These are phyloP conservation scores for Epichloe festucae DNA, from an alignment of 2,329 filamentous ascomycete species.

Conservation along the genomic window DNA sequence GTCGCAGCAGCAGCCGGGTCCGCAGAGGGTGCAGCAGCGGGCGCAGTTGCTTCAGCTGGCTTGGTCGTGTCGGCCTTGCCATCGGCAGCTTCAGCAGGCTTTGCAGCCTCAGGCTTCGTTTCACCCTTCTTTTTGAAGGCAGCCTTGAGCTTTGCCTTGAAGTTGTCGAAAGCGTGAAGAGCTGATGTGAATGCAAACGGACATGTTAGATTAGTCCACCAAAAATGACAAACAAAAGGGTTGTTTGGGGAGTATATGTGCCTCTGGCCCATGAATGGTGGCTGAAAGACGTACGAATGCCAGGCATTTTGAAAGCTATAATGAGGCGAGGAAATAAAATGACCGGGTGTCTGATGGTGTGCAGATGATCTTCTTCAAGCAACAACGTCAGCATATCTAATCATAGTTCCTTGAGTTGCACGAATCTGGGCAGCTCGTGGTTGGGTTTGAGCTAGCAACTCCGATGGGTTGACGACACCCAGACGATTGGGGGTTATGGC, in stretches of 20 bases:
- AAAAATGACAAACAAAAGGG: background rate
- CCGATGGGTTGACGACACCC: background rate
- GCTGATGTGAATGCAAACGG: conserved; percentile 21
- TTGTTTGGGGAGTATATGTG: background rate
- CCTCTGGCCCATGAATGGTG: background rate
- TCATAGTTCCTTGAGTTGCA: background rate
- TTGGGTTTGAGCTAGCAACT: background rate
- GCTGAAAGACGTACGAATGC: conserved; percentile 33
- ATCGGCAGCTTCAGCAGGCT: conserved; percentile 4
- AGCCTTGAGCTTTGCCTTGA: conserved; percentile 42
- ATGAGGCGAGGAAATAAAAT: background rate
- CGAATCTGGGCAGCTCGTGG: background rate
- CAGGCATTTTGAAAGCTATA: conserved; percentile 30
- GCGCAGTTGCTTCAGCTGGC: conserved; percentile 13
- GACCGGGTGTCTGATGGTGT: background rate
- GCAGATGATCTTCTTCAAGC: background rate
- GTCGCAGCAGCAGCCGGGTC: conserved; percentile 14
- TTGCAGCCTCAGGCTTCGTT: conserved; percentile 15
- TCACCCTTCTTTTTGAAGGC: conserved; percentile 36
- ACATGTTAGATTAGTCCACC: conserved; percentile 3
- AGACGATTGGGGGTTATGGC: background rate
- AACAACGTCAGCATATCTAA: background rate
- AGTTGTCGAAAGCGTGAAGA: conserved; percentile 36
- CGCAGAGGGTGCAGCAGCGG: conserved; percentile 11
- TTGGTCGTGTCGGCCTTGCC: conserved; percentile 15